Base-by-base conservation (phyloP, 1,284 basidiomycete species). In the Agroathelia rolfsii region DNA sequence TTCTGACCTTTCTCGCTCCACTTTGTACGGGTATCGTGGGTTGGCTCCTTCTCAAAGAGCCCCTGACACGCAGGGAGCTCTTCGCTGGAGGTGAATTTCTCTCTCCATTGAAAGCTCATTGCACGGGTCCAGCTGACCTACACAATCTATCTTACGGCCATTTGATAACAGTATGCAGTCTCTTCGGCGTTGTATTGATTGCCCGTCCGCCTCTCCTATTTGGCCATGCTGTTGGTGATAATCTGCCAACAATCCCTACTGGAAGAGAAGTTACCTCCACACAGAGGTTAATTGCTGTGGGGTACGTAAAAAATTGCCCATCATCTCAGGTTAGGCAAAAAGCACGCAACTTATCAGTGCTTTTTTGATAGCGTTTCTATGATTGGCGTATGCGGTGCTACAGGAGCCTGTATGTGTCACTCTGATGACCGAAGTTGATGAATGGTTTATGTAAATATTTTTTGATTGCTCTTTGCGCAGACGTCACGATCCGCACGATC, bases 1-100 rank as follows among this genome's bases (percentile, higher is more conserved):
- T 84, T 10, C 61, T 92, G 30, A 76, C 76, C 0, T 89, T 88
- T 57, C 62, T 92, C 6, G 55, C 69, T 0, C 87, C 87, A 0
- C 66, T 77, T 35, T 62, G 68, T 7, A 84, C 81, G 0, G 76
- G 72, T 0, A 49, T 87, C n/a, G 57, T 77, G 2, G 85, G 76
- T 0, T 72, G 70, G 5, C 37, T 87, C 2, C 61, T 88, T 15
- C 59, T 92, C 6, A 64, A 69, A 11, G 86, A 90, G 48, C 56
- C 52, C 0, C 74, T 84, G 41, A 66, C 68, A 0, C 51, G 56
- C 30, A 64, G 59, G 38, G 75, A 89, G 50, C 62, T 68, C 2
- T 21, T 76, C 5, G 79, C 82, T 2, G 80, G 78, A 10, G 28
- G 78, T 78, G 42, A 49, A 75, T 49, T 8, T 6, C 14, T n/a